These are phyloP conservation scores for Scedosporium apiospermum DNA, from an alignment of 2,329 filamentous ascomycete genomes.

Conservation along the genomic window DNA sequence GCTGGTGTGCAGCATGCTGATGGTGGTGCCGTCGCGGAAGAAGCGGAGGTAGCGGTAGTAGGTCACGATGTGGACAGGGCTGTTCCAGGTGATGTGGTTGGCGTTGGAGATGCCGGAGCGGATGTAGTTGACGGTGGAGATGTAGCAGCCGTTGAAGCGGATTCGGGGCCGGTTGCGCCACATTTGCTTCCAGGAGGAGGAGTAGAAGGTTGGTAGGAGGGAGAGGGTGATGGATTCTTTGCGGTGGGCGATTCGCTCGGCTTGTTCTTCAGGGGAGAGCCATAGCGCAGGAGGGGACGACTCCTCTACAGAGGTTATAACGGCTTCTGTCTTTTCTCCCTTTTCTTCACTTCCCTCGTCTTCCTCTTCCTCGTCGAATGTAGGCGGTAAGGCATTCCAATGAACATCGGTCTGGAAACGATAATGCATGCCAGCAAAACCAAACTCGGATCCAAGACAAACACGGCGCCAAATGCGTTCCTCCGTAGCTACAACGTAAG, in stretches of 20 bases:
- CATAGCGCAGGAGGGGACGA: neutral
- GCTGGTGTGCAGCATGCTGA: slow-evolving; percentile 70
- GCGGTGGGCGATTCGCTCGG: slow-evolving; percentile 21
- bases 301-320: no score
- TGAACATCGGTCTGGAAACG: slow-evolving; percentile 55
- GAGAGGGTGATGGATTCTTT: slow-evolving; percentile 22
- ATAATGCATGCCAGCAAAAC: slow-evolving; percentile 78
- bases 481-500: slow-evolving; percentile 76
- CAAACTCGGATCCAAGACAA: slow-evolving; percentile 60
- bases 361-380: slow-evolving; percentile 12
- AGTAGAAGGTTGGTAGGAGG: slow-evolving; percentile 35
- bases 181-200: slow-evolving; percentile 53
- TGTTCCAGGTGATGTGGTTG: slow-evolving; percentile 65
- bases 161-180: slow-evolving; percentile 77
- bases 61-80: slow-evolving; percentile 87
- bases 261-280: slow-evolving; percentile 19
- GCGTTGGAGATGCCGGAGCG: slow-evolving; percentile 67
- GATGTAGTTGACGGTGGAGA: slow-evolving; percentile 91
- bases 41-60: slow-evolving; percentile 97
- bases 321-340: slow-evolving; percentile 12
- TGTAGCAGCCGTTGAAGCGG: slow-evolving; percentile 93
- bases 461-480: slow-evolving; percentile 78
- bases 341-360: slow-evolving; percentile 21
- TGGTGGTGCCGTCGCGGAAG: slow-evolving; percentile 77
- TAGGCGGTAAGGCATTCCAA: slow-evolving; percentile 37